phyloP scores from a whole-genome alignment of 768 basidiomycete species.

The Suillus luteus region DNA sequence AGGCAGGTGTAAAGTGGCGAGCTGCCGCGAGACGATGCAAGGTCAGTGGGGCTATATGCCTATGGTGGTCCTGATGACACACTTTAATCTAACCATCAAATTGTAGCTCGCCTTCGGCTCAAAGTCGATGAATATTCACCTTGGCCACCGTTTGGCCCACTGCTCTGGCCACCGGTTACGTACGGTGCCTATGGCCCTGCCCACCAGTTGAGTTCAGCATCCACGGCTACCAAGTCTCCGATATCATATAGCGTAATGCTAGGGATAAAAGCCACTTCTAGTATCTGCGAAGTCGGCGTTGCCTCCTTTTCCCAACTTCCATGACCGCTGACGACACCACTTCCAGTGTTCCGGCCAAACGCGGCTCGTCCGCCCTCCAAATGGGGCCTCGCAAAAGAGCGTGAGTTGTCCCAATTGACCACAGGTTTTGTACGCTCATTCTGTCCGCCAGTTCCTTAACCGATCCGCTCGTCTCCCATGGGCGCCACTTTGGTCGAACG shows the following conservation, averaged over 20 bases:
- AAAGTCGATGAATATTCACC: no score
- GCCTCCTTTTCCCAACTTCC: background rate
- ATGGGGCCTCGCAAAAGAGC: constrained; percentile 18
- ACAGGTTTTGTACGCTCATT: background rate
- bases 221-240: background rate
- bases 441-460: background rate
- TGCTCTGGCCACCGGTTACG: background rate
- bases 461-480: background rate
- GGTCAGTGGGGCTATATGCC: background rate
- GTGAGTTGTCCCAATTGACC: background rate
- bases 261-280: background rate
- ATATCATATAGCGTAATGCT: background rate
- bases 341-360: background rate
- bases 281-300: background rate
- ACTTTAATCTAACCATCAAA: no score
- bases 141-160: no score
- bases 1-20: background rate
- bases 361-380: constrained; percentile 5
- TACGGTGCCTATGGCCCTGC: no score
- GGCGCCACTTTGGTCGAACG: background rate
- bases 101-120: no score
- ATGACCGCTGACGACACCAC: background rate
- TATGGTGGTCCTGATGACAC: no score
- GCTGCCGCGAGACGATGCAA: background rate
- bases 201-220: background rate